A percentile compares a stretch with the other conserved stretches of the same genome.
Evolutionary conservation across 805 yeast genomes (phyloP).

Genomic region (Dipodascus albidus): DNA sequence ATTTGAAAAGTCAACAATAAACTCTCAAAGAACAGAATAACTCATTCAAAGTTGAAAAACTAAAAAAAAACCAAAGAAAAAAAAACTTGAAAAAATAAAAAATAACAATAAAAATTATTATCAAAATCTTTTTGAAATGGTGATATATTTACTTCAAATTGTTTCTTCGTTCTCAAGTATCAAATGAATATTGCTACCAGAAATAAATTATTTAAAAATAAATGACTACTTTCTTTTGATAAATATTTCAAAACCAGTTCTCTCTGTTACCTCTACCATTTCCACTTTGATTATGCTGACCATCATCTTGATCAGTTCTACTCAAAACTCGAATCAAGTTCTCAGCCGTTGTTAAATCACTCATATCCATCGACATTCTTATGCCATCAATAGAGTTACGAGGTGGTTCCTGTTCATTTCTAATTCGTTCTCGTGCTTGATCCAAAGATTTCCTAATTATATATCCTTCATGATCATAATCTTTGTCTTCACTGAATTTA

Average conservation of each 20-base stretch:
- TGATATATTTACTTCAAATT: too few species aligned
- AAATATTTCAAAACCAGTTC: neutral
- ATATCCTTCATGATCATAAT: neutral
- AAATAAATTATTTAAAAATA: too few species aligned
- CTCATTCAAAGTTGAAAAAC: too few species aligned
- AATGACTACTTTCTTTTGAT: too few species aligned
- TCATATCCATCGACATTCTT: conserved; percentile 17
- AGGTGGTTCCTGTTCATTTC: conserved; percentile 15
- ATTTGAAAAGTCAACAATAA: neutral
- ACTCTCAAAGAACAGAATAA: neutral
- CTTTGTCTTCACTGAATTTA: too few species aligned
- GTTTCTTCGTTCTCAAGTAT: too few species aligned
- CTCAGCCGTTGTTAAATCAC: conserved; percentile 26
- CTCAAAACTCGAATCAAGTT: conserved; percentile 16
- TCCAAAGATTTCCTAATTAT: neutral
- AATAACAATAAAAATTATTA: neutral
- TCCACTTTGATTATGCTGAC: neutral
- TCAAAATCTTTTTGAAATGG: neutral
- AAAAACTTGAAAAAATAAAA: neutral
- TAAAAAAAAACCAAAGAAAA: neutral
- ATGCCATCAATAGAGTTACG: conserved; percentile 11
- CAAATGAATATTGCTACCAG: too few species aligned
- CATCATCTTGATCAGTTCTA: neutral
- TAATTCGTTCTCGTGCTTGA: conserved; percentile 11
- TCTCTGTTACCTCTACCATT: conserved; percentile 3